Percentiles rank a stretch among this genome's conserved stretches.
Evolutionary conservation across 768 basidiomycete genomes (phyloP).

Genomic region (Naganishia randhawae): DNA sequence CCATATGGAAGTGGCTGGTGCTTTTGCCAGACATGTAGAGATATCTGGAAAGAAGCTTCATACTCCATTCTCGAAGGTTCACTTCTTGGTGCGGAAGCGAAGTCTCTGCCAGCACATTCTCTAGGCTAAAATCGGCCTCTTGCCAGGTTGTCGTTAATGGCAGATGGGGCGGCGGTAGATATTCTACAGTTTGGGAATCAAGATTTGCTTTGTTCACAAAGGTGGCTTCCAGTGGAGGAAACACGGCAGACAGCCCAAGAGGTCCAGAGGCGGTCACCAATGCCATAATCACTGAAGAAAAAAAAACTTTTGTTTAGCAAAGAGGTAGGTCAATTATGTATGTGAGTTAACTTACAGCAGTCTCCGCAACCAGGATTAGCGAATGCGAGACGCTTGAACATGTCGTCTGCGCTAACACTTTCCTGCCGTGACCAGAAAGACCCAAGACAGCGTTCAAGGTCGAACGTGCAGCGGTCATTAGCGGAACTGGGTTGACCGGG

Average conservation of each 20-base stretch:
- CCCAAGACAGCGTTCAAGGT: constrained; percentile 47
- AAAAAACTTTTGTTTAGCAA: background rate
- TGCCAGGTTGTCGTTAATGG: constrained; percentile 48
- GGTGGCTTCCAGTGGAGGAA: constrained; percentile 38
- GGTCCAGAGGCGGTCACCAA: constrained; percentile 45
- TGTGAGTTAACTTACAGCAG: constrained; percentile 39
- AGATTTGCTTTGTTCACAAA: constrained; percentile 22
- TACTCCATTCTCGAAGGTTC: constrained; percentile 36
- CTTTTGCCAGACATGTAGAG: constrained; percentile 41
- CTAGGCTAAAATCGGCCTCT: constrained; percentile 45
- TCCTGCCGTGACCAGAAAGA: constrained; percentile 41
- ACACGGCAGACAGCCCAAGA: constrained; percentile 45
- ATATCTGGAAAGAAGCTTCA: constrained; percentile 46
- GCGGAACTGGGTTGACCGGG: constrained; percentile 12
- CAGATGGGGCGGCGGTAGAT: constrained; percentile 45
- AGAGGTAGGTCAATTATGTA: background rate
- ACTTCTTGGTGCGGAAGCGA: constrained; percentile 37
- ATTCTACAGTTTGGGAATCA: constrained; percentile 24
- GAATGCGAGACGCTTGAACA: constrained; percentile 49
- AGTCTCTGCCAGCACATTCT: constrained; percentile 35
- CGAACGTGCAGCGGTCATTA: constrained; percentile 36
- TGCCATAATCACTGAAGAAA: constrained; percentile 39
- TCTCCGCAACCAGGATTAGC: constrained; percentile 48
- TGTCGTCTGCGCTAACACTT: constrained; percentile 36
- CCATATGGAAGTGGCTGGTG: constrained; percentile 46